These are phyloP conservation scores for Camelina neglecta DNA, from an alignment of 345 rosid species.

Conservation along the genomic window DNA sequence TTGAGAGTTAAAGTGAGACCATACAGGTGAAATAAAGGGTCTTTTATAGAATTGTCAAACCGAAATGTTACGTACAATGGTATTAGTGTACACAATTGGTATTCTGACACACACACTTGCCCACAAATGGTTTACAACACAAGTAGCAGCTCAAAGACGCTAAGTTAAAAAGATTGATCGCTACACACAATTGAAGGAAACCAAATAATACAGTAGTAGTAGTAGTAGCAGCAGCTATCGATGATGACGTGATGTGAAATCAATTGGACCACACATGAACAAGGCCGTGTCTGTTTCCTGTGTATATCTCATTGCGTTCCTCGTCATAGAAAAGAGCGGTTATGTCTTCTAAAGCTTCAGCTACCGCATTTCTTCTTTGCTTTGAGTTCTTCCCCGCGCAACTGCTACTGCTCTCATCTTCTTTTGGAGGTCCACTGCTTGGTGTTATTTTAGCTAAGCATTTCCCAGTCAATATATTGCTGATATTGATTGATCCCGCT, in stretches of 20 bases:
- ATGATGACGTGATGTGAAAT: slow-evolving; percentile 50
- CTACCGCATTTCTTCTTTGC: slow-evolving; percentile 61
- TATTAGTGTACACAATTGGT: slow-evolving; percentile 36
- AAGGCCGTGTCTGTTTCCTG: slow-evolving; percentile 80
- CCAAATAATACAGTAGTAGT: slow-evolving; percentile 23
- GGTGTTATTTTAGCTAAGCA: slow-evolving; percentile 88
- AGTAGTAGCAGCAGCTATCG: slow-evolving; percentile 27
- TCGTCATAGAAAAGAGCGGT: slow-evolving; percentile 91
- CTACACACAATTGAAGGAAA: slow-evolving; percentile 43
- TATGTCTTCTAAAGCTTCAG: slow-evolving; percentile 88
- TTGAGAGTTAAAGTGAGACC: neutral
- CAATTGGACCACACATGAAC: slow-evolving; percentile 95
- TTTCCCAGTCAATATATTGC: slow-evolving; percentile 94
- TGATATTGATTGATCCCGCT: slow-evolving; percentile 90
- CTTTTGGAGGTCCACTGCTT: slow-evolving; percentile 58
- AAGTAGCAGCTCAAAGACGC: slow-evolving; percentile 23
- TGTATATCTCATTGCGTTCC: slow-evolving; percentile 93
- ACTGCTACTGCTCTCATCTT: slow-evolving; percentile 51
- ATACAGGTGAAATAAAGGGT: slow-evolving; percentile 6
- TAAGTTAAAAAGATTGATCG: slow-evolving; percentile 35
- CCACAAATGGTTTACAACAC: slow-evolving; percentile 35
- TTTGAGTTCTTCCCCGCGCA: slow-evolving; percentile 44
- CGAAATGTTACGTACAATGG: slow-evolving; percentile 41
- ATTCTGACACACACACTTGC: slow-evolving; percentile 39
- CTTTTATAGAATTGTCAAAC: slow-evolving; percentile 26